Percentiles rank a stretch among this genome's conserved stretches.
These are phyloP conservation scores for Leccinum imitatum DNA, from an alignment of 768 basidiomycete genomes.

Conservation along the genomic window DNA sequence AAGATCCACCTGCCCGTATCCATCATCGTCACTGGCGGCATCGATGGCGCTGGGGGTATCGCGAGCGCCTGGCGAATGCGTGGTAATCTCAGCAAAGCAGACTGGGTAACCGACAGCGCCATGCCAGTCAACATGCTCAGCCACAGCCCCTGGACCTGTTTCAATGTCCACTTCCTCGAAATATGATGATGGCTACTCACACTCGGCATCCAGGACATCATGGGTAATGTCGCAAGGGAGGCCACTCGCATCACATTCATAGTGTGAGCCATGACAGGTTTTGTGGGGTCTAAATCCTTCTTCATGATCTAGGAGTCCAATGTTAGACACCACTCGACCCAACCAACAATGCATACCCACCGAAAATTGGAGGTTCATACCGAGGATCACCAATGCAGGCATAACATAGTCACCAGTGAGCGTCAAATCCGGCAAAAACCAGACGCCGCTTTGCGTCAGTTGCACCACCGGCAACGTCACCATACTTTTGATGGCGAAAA, in stretches of 20 bases:
- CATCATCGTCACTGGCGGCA: slow-evolving; percentile 29
- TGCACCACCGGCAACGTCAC: slow-evolving; percentile 71
- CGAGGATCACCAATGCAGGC: slow-evolving; percentile 55
- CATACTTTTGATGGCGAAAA: slow-evolving; percentile 77
- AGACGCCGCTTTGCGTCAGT: slow-evolving; percentile 72
- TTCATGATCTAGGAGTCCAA: slow-evolving; percentile 39
- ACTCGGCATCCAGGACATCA: slow-evolving; percentile 60
- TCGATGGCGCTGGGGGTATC: slow-evolving; percentile 27
- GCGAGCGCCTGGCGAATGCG: slow-evolving; percentile 40
- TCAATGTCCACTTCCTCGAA: not conserved
- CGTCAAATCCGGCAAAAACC: slow-evolving; percentile 76
- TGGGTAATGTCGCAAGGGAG: slow-evolving; percentile 49
- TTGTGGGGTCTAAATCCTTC: slow-evolving; percentile 52
- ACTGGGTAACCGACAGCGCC: slow-evolving; percentile 45
- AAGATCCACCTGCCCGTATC: slow-evolving; percentile 19
- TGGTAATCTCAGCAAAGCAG: slow-evolving; percentile 41
- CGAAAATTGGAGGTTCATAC: slow-evolving; percentile 68
- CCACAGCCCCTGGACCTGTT: slow-evolving; percentile 47
- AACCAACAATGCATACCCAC: slow-evolving; percentile 40
- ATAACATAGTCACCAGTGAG: slow-evolving; percentile 76
- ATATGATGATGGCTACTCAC: slow-evolving; percentile 43
- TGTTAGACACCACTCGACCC: slow-evolving; percentile 1
- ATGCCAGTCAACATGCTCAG: slow-evolving; percentile 58
- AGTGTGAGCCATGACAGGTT: slow-evolving; percentile 60
- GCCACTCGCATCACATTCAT: slow-evolving; percentile 66